Conservation (phyloP, 805 yeast genomes). For the Myxozyma kluyveri region DNA sequence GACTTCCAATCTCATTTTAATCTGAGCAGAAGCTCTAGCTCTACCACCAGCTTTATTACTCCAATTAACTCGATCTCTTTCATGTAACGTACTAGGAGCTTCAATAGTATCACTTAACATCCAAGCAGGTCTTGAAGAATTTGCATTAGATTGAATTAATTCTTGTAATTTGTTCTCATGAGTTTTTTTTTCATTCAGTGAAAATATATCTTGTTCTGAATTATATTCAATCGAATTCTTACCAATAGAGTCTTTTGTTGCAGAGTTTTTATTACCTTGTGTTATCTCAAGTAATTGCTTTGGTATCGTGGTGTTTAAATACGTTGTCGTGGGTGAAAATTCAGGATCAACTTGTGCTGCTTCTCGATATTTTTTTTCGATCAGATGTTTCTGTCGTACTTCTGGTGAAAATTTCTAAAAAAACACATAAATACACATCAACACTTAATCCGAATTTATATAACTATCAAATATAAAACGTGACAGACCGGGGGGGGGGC, state of each 20-base stretch:
- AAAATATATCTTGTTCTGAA: not conserved
- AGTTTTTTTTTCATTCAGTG: not conserved
- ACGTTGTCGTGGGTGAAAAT: not conserved
- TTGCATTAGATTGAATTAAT: slow-evolving; percentile 21
- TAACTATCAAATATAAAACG: too few species aligned
- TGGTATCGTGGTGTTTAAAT: too few species aligned
- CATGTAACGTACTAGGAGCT: slow-evolving; percentile 16
- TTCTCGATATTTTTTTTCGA: not conserved
- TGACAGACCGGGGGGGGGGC: not conserved
- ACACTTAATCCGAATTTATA: too few species aligned
- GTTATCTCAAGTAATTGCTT: too few species aligned
- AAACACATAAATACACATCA: too few species aligned
- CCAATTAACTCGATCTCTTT: slow-evolving; percentile 23
- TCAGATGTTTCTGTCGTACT: slow-evolving; percentile 53
- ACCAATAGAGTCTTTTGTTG: too few species aligned
- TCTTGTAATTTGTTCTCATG: slow-evolving; percentile 9
- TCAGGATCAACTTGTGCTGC: not conserved
- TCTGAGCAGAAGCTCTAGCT: slow-evolving; percentile 18
- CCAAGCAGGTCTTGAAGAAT: slow-evolving; percentile 29
- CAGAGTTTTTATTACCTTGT: too few species aligned
- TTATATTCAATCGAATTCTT: not conserved
- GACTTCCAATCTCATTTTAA: slow-evolving; percentile 15
- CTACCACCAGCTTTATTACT: slow-evolving; percentile 7
- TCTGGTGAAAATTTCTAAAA: slow-evolving; percentile 70
- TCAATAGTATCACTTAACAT: slow-evolving; percentile 24